These are phyloP conservation scores for Ceratobasidium sp. DNA, from an alignment of 1,284 basidiomycete genomes.

Conservation along the genomic window DNA sequence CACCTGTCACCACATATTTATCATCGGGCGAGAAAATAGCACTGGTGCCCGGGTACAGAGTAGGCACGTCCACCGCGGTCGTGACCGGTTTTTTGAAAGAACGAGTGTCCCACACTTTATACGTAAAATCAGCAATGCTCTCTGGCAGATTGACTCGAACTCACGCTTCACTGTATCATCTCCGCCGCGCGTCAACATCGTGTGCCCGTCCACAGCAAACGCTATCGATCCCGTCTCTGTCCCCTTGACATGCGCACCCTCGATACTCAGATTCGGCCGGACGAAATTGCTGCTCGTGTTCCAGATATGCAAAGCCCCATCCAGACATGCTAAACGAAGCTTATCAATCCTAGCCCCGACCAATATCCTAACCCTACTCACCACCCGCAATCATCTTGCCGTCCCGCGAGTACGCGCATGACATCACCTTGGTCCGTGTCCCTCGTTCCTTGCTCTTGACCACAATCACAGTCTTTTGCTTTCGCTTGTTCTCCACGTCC, in stretches of 20 bases:
- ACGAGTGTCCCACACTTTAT: conserved; percentile 91
- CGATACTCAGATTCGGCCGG: conserved; percentile 84
- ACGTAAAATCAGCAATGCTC: not conserved
- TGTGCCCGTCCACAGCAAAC: conserved; percentile 85
- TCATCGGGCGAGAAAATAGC: conserved; percentile 94
- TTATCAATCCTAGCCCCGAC: conserved; percentile 38
- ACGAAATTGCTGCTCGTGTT: conserved; percentile 91
- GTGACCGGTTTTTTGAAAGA: conserved; percentile 86
- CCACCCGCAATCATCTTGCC: conserved; percentile 87
- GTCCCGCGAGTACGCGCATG: conserved; percentile 87
- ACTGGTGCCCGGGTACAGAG: conserved; percentile 89
- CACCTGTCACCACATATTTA: conserved; percentile 85
- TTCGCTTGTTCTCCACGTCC: conserved; percentile 87
- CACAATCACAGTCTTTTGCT: conserved; percentile 94
- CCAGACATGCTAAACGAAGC: conserved; percentile 73
- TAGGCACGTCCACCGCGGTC: conserved; percentile 69
- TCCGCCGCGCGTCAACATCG: conserved; percentile 85
- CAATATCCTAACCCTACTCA: conserved; percentile 56
- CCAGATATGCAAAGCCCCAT: conserved; percentile 95
- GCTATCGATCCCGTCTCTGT: conserved; percentile 85
- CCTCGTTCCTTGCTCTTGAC: conserved; percentile 96
- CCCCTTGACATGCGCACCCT: conserved; percentile 85
- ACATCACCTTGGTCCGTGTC: conserved; percentile 90
- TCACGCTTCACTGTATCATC: conserved; percentile 94
- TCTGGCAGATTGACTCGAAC: conserved; percentile 53